Conservation (phyloP, 192 early-diverging fungal species). For the Rhizophlyctis rosea region DNA sequence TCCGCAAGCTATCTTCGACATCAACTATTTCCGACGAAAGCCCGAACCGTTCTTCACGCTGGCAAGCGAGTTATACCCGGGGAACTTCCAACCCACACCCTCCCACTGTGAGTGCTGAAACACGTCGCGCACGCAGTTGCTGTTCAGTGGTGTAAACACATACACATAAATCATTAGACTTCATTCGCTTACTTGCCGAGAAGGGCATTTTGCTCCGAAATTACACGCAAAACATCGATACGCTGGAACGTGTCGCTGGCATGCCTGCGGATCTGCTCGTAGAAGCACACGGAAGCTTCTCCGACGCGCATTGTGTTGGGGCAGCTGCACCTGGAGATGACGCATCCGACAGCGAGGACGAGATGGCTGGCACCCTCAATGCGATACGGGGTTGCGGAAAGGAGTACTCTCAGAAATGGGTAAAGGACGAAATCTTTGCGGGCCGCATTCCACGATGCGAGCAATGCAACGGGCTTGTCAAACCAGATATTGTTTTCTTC, state of each 20-base stretch:
- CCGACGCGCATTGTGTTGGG: conserved; percentile 77
- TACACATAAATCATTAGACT: too few relatives aligned
- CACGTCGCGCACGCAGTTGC: too few relatives aligned
- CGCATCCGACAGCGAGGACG: conserved; percentile 11
- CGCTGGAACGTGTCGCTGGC: conserved; percentile 83
- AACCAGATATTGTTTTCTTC: conserved; percentile 97
- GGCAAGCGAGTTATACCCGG: conserved; percentile 89
- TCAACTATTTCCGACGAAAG: conserved; percentile 77
- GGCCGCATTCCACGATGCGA: conserved; percentile 67
- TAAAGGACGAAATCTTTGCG: conserved; percentile 28
- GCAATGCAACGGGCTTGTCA: conserved; percentile 69
- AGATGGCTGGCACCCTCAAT: too few relatives aligned
- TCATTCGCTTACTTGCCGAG: conserved; percentile 72
- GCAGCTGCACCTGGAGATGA: not conserved
- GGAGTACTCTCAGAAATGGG: conserved; percentile 20
- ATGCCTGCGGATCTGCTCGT: conserved; percentile 62
- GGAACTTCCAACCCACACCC: conserved; percentile 66
- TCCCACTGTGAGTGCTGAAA: too few relatives aligned
- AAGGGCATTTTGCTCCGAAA: conserved; percentile 71
- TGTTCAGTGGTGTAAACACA: too few relatives aligned
- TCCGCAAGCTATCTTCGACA: conserved; percentile 93
- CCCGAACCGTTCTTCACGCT: conserved; percentile 87
- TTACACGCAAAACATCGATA: conserved; percentile 98
- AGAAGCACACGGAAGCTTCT: conserved; percentile 95
- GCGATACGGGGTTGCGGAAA: conserved; percentile 22